Conservation (phyloP, 495 filamentous ascomycete species). For the Pyrenopolyporus hunteri region DNA sequence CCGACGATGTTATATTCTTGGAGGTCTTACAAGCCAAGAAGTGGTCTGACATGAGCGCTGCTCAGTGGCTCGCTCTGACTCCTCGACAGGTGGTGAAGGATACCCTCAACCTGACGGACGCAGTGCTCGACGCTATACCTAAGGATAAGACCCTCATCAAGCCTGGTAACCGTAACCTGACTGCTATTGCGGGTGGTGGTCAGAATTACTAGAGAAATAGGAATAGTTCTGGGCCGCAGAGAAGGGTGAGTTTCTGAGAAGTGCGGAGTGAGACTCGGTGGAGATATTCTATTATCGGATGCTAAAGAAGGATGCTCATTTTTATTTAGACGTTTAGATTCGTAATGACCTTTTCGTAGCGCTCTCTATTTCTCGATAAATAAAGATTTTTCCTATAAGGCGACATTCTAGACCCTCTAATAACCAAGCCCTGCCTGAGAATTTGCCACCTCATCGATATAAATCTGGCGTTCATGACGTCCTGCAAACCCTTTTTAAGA, state of each 20-base stretch:
- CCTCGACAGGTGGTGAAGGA: conserved; percentile 69
- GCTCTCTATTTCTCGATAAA: too few relatives aligned
- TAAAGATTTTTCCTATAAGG: too few relatives aligned
- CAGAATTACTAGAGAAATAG: conserved; percentile 5
- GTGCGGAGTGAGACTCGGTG: not conserved
- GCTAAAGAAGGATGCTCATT: not conserved
- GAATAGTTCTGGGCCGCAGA: not conserved
- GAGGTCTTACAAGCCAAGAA: conserved; percentile 72
- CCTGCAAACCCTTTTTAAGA: too few relatives aligned
- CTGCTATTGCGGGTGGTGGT: conserved; percentile 32
- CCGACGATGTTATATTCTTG: conserved; percentile 69
- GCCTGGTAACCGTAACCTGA: conserved; percentile 51
- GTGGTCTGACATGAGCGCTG: conserved; percentile 68
- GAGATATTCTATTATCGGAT: not conserved
- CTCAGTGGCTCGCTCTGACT: conserved; percentile 70
- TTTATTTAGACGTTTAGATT: conserved; percentile 16
- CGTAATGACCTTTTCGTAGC: too few relatives aligned
- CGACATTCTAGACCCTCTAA: too few relatives aligned
- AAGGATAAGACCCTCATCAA: conserved; percentile 68
- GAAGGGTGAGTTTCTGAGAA: not conserved
- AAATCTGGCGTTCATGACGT: too few relatives aligned
- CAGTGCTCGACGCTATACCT: conserved; percentile 59
- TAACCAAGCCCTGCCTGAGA: too few relatives aligned
- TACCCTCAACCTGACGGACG: conserved; percentile 63
- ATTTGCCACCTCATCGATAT: too few relatives aligned